Evolutionary conservation across 2,329 filamentous ascomycete genomes (phyloP).

Genomic region (Teratosphaeriaceae sp.): DNA sequence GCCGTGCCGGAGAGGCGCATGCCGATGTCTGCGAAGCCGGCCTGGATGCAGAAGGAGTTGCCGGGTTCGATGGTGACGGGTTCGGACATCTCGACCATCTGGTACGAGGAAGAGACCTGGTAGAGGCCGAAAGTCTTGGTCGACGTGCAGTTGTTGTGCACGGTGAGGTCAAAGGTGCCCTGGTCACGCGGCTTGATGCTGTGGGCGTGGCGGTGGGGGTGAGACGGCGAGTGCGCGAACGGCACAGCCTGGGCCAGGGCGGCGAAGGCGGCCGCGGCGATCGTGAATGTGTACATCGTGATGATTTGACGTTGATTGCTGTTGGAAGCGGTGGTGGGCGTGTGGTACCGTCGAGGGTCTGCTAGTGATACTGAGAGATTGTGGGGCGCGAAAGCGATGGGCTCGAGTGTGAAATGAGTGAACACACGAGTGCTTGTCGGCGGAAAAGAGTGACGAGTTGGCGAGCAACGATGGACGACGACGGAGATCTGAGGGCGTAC

Average conservation of each 20-base stretch:
- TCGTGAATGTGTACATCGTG: slow-evolving; percentile 3
- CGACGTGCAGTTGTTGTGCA: slow-evolving; percentile 22
- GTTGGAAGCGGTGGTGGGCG: not conserved
- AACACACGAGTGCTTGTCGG: not conserved
- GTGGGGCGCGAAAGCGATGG: slow-evolving; percentile 1
- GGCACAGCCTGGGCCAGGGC: not conserved
- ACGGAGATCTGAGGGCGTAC: no score
- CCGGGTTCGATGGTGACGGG: slow-evolving; percentile 14
- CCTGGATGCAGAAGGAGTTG: slow-evolving; percentile 12
- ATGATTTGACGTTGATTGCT: not conserved
- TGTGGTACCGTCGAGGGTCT: not conserved
- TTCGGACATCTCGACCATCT: slow-evolving; percentile 18
- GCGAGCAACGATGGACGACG: not conserved
- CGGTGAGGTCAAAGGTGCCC: slow-evolving; percentile 20
- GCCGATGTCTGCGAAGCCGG: slow-evolving; percentile 20
- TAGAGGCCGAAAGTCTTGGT: slow-evolving; percentile 23
- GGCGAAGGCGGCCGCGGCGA: slow-evolving; percentile 1
- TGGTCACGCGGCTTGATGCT: not conserved
- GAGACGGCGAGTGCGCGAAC: not conserved
- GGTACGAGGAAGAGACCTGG: slow-evolving; percentile 18
- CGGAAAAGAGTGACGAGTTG: slow-evolving; percentile 3
- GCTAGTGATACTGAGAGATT: not conserved
- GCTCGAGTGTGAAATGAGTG: slow-evolving; percentile 4
- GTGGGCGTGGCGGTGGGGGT: slow-evolving; percentile 1
- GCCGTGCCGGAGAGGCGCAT: slow-evolving; percentile 24